These are phyloP conservation scores for Canavalia gladiata DNA, from an alignment of 306 rosid genomes.

Conservation along the genomic window DNA sequence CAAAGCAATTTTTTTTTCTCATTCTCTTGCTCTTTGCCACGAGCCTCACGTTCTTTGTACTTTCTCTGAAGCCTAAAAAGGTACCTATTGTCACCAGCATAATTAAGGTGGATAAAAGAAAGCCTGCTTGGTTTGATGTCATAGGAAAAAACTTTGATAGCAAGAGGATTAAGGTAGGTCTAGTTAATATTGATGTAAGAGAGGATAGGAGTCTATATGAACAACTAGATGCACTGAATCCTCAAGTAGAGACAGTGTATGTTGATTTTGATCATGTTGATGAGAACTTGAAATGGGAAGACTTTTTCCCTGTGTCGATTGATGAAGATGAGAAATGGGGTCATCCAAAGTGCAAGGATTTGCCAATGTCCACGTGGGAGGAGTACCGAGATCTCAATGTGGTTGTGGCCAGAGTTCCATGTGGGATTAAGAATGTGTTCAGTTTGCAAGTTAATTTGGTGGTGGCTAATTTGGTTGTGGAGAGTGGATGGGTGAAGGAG, in stretches of 20 bases:
- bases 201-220: background rate
- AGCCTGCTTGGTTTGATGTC: conserved; percentile 48
- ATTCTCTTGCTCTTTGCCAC: conserved; percentile 47
- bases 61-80: conserved; percentile 27
- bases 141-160: conserved; percentile 39
- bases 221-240: conserved; percentile 28
- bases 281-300: conserved; percentile 54
- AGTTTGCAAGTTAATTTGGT: conserved; percentile 75
- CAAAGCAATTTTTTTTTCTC: conserved; percentile 45
- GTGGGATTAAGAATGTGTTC: conserved; percentile 66
- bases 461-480: conserved; percentile 72
- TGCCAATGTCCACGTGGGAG: conserved; percentile 61
- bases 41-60: conserved; percentile 30
- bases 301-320: conserved; percentile 73
- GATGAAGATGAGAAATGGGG: conserved; percentile 59
- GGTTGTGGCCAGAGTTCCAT: conserved; percentile 66
- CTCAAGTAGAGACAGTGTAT: conserved; percentile 37
- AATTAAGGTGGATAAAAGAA: conserved; percentile 1
- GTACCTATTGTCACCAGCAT: background rate
- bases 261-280: conserved; percentile 54
- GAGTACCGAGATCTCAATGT: conserved; percentile 58
- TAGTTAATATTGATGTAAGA: conserved; percentile 55
- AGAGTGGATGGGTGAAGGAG: conserved; percentile 56
- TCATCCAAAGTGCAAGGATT: conserved; percentile 57
- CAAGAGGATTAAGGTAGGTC: conserved; percentile 53